phyloP scores from a whole-genome alignment of 257 asterid species.

The Lavandula angustifolia region DNA sequence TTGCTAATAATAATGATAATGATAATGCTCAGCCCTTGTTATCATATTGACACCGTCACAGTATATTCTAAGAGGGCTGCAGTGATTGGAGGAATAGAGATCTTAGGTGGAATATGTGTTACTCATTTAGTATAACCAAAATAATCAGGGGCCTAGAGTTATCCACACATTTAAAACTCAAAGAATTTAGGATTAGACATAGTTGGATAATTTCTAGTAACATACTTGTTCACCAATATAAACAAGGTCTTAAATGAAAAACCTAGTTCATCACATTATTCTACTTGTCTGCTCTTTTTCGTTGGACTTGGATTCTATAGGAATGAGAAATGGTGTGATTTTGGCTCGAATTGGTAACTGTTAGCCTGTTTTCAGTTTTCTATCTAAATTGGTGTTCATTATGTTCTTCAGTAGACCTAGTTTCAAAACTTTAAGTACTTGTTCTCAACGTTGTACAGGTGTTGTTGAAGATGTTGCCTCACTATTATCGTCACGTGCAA shows the following conservation, averaged over 20 bases:
- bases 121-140: no score
- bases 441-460: constrained; percentile 47
- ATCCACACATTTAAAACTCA: no score
- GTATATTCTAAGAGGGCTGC: no score
- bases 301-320: neutral
- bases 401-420: constrained; percentile 13
- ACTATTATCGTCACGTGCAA: constrained; percentile 75
- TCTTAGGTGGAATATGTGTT: neutral
- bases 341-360: neutral
- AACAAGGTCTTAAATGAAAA: neutral
- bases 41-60: neutral
- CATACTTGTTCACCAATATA: no score
- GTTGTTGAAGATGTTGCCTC: constrained; percentile 84
- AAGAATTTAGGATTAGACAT: no score
- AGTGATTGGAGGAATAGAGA: constrained; percentile 12
- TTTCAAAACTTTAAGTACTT: constrained; percentile 24
- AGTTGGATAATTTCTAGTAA: no score
- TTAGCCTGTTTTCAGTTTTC: neutral
- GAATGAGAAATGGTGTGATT: constrained; percentile 1
- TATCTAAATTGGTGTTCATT: constrained; percentile 2
- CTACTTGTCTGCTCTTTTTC: neutral
- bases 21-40: neutral
- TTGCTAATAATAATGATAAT: neutral
- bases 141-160: no score
- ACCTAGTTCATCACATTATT: neutral